Base-by-base conservation (phyloP, 106 monocot genomes). In the Acorus gramineus region DNA sequence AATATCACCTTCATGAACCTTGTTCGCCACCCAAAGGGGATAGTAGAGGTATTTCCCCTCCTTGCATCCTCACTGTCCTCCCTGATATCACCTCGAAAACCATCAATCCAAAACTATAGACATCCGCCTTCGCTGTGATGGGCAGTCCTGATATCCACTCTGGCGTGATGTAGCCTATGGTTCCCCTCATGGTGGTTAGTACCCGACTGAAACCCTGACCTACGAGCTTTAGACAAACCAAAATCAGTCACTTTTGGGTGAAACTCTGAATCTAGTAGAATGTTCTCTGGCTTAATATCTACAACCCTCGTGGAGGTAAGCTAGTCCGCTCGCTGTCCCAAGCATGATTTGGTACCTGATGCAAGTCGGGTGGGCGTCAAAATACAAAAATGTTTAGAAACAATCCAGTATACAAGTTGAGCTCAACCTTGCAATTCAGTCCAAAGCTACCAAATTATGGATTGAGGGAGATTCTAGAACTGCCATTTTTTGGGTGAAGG, bases 41-140 rank as follows among this genome's bases (percentile, higher is more conserved):
- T 44, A 60, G 42, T 60, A 60, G 3, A 12, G 28, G 28, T 28
- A 28, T 1, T 28, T 28, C 2, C 56, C 65, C 43, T 69, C 68
- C 8, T 13, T 57, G 4, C 52, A 56, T 14, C 56, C 47, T 47
- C 13, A 3, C 8, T 59, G 70, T 82, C 56, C 57, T 68, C 2
- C 82, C 85, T 3, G 85, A 78, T 50, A 82, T 56, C 60, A 82
- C 3, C 55, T 86, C 85, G 11, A 86, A 79, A 42, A 82, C 62
- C 82, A 82, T 82, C 82, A 82, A 75, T 3, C 85, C 81, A 12
- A 63, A 86, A 76, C 79, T 82, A 46, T 81, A 86, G 42, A 82
- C 81, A 55, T 86, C 85, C 7, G 66, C 75, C 49, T 86, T 86
- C 0, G 76, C 50, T 0, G 78, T 81, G 43, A 85, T 78, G 0